Base-by-base conservation (phyloP, 805 yeast genomes). In the Hanseniaspora guilliermondii region DNA sequence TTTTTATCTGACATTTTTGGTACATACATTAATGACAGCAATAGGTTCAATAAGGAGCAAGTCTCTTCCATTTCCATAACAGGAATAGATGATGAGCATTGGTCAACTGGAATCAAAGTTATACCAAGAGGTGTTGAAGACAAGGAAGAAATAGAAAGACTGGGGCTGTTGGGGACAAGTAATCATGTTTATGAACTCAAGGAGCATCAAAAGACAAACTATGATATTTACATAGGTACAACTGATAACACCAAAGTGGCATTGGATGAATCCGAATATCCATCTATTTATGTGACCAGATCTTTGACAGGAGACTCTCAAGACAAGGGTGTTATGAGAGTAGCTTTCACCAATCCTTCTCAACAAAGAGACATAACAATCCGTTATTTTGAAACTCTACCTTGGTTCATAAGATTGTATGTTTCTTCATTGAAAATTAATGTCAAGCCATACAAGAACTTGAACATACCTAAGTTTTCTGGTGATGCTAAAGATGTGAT, bases 261-360 rank as follows among this genome's bases (percentile, higher is more conserved):
- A 2, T 65, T 67, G 56, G 71, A 71, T 56, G 41, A 72, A 16
- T 52, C 56, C 39, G 66, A 63, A 1, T 58, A 62, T 1, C 87
- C 87, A 0, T 93, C 93, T 1, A 70, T 93, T 2, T 66, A 64
- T 54, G 94, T 84, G 0, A 83, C 93, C 21, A 76, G 98, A 57
- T 85, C 97, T 0, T 74, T 91, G 53, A 87, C 96, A 0, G 97
- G 97, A 0, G 83, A 83, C 63, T 88, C 96, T 1, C 95, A 85
- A 65, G 96, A 87, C 62, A 75, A 79, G 57, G 97, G 97, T 56
- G 96, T 96, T 0, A 73, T 91, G 58, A 80, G 96, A 64, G 77
- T 85, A 0, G 85, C 81, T 11, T 76, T 91, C 61, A 70, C 70
- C n/a, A 93, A 91, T 64, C 85, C 87, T 1, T 69, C 79, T 0